Conservation (phyloP, 2,329 filamentous ascomycete species). For the Sarocladium kiliense region DNA sequence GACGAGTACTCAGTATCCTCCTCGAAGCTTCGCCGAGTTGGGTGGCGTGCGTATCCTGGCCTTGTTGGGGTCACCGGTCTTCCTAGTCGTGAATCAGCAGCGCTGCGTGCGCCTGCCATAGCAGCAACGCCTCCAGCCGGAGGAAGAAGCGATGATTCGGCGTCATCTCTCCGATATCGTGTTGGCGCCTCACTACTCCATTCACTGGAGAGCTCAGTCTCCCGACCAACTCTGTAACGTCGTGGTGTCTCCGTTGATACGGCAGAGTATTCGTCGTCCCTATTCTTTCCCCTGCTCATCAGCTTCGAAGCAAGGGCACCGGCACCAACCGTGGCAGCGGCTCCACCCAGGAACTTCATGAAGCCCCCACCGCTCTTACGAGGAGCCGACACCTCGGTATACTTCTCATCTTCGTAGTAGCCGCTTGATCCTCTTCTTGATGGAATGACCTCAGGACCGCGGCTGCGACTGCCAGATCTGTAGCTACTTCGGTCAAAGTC, state of each 20-base stretch:
- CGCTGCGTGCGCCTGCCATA: slow-evolving; percentile 42
- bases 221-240: slow-evolving; percentile 34
- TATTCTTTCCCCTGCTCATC: slow-evolving; percentile 47
- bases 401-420: slow-evolving; percentile 61
- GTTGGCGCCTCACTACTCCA: slow-evolving; percentile 13
- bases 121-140: slow-evolving; percentile 38
- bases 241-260: slow-evolving; percentile 58
- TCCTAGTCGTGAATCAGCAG: slow-evolving; percentile 30
- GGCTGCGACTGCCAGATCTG: slow-evolving; percentile 28
- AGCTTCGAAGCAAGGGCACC: slow-evolving; percentile 56
- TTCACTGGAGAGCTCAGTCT: slow-evolving; percentile 51
- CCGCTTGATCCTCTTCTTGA: slow-evolving; percentile 51
- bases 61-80: slow-evolving; percentile 39
- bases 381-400: slow-evolving; percentile 38
- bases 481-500: slow-evolving; percentile 36
- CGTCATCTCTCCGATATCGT: slow-evolving; percentile 1
- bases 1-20: slow-evolving; percentile 55
- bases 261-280: slow-evolving; percentile 58
- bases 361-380: slow-evolving; percentile 48
- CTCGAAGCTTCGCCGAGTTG: slow-evolving; percentile 35
- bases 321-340: slow-evolving; percentile 58
- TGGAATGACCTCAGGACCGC: slow-evolving; percentile 44
- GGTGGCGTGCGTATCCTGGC: slow-evolving; percentile 39
- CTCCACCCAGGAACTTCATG: slow-evolving; percentile 54
- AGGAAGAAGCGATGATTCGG: slow-evolving; percentile 39